Conservation (phyloP, 1,284 basidiomycete genomes). For the Cryptococcus hybrid region DNA sequence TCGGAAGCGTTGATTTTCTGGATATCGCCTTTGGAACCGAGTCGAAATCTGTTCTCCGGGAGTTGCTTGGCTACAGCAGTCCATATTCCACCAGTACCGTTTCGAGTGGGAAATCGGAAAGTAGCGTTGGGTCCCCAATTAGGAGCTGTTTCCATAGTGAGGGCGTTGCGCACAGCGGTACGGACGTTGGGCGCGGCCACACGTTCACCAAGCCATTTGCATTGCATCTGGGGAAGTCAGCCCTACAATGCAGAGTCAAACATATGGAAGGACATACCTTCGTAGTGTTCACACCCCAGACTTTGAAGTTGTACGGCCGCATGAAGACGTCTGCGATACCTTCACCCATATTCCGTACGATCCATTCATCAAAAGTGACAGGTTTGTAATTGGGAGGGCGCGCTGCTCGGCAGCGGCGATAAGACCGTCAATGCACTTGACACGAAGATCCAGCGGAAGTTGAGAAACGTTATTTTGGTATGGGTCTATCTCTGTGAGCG, state of each 20-base stretch:
- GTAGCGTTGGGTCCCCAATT: slow-evolving; percentile 59
- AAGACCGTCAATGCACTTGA: slow-evolving; percentile 56
- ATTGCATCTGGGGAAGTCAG: slow-evolving; percentile 53
- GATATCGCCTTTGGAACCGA: slow-evolving; percentile 42
- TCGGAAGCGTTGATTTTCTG: slow-evolving; percentile 48
- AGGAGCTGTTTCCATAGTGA: slow-evolving; percentile 55
- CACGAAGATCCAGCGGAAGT: slow-evolving; percentile 54
- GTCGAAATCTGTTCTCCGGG: slow-evolving; percentile 50
- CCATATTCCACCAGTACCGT: slow-evolving; percentile 58
- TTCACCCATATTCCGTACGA: slow-evolving; percentile 54
- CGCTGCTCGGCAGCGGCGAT: slow-evolving; percentile 46
- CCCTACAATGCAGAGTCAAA: background rate
- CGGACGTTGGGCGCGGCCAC: slow-evolving; percentile 56
- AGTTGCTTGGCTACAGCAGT: slow-evolving; percentile 54
- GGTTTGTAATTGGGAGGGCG: slow-evolving; percentile 27
- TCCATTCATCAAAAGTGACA: slow-evolving; percentile 50
- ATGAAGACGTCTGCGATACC: slow-evolving; percentile 57
- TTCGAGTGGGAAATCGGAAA: slow-evolving; percentile 56
- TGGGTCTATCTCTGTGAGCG: slow-evolving; percentile 18
- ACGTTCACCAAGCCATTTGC: slow-evolving; percentile 58
- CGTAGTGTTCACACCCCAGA: slow-evolving; percentile 56
- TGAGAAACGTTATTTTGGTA: slow-evolving; percentile 56
- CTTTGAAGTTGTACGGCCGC: slow-evolving; percentile 59
- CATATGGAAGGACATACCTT: slow-evolving; percentile 28
- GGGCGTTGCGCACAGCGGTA: slow-evolving; percentile 54